Evolutionary conservation across 805 yeast genomes (phyloP), one percentile per base, ranked within the genome.

Genomic region (Kuraishia piskuri): DNA sequence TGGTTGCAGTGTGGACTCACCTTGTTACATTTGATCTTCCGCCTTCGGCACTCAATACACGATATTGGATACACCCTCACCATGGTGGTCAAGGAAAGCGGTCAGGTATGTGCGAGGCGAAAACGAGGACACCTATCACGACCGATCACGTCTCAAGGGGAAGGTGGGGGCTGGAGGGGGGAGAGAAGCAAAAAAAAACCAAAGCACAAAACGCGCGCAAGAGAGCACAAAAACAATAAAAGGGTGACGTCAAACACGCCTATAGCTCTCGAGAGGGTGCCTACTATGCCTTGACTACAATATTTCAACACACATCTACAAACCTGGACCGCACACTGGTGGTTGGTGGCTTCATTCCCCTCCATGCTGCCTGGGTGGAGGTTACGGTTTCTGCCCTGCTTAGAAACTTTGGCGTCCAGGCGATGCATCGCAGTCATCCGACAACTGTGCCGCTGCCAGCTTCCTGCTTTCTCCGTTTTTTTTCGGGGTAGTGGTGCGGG

Each of bases 11-110:
- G 49, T 1, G 44, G 45, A 2, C 37, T 31, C 19, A 50, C 31
- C 24, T 49, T 48, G 14, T 51, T 54, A 52, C 63, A 60, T 40
- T 58, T 59, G 21, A 55, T 50, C 46, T 60, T 60, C 47, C 58
- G 53, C 12, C 52, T 50, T 6, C 63, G 55, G 49, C 63, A 60
- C 19, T 57, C 37, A 20, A 55, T 53, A 25, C 63, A 60, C 2
- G 63, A 50, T 14, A 50, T 50, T 14, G 52, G 52, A 24, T 50
- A 50, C 17, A 44, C 48, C 52, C 19, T 22, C 40, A 26, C 21
- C 40, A 22, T 47, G n/a, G 9, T 9, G 40, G 40, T 12, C 40
- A 31, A 31, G 14, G 40, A 12, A 10, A 31, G 14, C 17, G 40
- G n/a, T 31, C 40, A 31, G 17, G 40, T 12, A n/a, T 25, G 6